Evolutionary conservation across 1,139 yeast genomes (phyloP), one percentile per base, ranked within the genome.

Genomic region (Yamadazyma mexicana): DNA sequence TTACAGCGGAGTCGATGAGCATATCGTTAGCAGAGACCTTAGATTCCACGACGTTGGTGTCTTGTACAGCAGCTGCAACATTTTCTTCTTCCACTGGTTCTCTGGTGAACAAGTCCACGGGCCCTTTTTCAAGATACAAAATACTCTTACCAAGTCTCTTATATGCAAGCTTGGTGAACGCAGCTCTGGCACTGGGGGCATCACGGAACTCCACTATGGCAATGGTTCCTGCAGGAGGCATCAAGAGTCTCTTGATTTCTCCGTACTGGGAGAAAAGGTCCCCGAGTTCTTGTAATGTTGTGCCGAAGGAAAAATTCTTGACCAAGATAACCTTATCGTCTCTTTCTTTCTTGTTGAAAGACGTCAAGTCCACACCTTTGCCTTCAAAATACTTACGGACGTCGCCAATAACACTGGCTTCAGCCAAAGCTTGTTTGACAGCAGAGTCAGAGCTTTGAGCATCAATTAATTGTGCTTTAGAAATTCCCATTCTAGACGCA

Each of bases 211-310:
- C 97, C n/a, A 92, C 81, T 57, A 92, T 85, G 4, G 98, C 98
- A 54, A 92, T 89, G 0, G 97, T 91, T 12, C 98, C 98, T 17
- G 95, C 87, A 17, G 97, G 96, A 12, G 99, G 98, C 89, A 94
- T 86, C 45, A 94, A 64, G 25, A 89, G 72, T 54, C 96, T 77
- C 49, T 80, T 81, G 28, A 94, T 58, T 47, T 84, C 85, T 34
- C 98, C 98, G 61, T 77, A 82, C 34, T 82, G 83, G 1, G 83
- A 64, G 55, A 94, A 92, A 51, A 91, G 57, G 46, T 87, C 96
- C 15, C 89, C 83, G 31, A 92, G 62, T 54, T 92, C 98, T 40
- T 80, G 86, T 16, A 75, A 68, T 0, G 87, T 79, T 1, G 97
- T 89, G 17, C 94, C 95, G 58, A 70, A 87, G 8, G 97, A 95